Evolutionary conservation across 768 basidiomycete genomes (phyloP).

Genomic region (Melanogaster broomeanus): DNA sequence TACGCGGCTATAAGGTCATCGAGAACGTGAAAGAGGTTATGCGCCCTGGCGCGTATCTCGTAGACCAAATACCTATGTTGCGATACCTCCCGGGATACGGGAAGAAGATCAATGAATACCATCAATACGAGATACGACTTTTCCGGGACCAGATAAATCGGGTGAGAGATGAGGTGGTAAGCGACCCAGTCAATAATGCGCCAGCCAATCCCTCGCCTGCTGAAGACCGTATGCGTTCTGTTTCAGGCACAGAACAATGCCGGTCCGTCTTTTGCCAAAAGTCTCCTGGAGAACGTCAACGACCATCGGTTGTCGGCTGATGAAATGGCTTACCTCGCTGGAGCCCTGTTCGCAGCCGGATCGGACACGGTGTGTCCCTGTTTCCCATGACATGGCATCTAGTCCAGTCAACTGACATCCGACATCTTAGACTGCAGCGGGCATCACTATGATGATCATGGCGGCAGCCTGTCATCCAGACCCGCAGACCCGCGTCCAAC

Average conservation of each 20-base stretch:
- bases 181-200: too few species aligned
- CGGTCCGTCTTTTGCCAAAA: slow-evolving; percentile 45
- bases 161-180: slow-evolving; percentile 46
- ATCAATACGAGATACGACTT: slow-evolving; percentile 48
- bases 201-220: not conserved
- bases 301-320: slow-evolving; percentile 49
- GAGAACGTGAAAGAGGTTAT: slow-evolving; percentile 26
- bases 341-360: slow-evolving; percentile 60
- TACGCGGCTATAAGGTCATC: slow-evolving; percentile 14
- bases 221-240: too few species aligned
- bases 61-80: slow-evolving; percentile 35
- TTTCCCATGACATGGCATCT: too few species aligned
- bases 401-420: too few species aligned
- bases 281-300: slow-evolving; percentile 48
- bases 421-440: slow-evolving; percentile 45
- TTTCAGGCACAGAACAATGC: slow-evolving; percentile 8
- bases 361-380: slow-evolving; percentile 44
- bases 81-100: slow-evolving; percentile 59
- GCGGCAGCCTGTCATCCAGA: slow-evolving; percentile 56
- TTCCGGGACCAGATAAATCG: slow-evolving; percentile 50
- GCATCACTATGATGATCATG: slow-evolving; percentile 51
- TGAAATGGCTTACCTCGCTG: slow-evolving; percentile 60
- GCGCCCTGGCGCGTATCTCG: slow-evolving; percentile 34
- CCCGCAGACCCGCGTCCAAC: slow-evolving; percentile 49
- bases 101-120: slow-evolving; percentile 49